Base-by-base conservation (phyloP, 1,284 basidiomycete genomes). In the Rhodotorula sp. region DNA sequence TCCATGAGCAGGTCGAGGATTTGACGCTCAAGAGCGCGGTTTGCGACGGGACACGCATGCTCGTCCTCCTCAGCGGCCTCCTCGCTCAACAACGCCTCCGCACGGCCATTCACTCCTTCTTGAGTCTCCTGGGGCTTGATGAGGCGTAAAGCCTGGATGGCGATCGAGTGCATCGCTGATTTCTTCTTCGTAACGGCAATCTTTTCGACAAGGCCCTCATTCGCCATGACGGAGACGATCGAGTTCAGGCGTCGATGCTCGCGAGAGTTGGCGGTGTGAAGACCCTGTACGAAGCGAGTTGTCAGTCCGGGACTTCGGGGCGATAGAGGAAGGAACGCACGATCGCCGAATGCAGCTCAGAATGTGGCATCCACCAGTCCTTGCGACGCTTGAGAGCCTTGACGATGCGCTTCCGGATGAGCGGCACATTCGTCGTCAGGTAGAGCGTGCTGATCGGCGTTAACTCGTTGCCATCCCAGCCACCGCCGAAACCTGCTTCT, bases 221-320 rank as follows among this genome's bases (percentile, higher is more conserved):
- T 84, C 47, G 89, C 84, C 74, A 92, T 82, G 72, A 89, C 88
- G 1, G 86, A 85, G 52, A 92, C 81, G 39, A 90, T 84, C 55
- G 84, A 85, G 75, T 86, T 86, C 77, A 92, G 90, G 76, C 91
- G 90, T 10, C 90, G 85, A 29, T 90, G 84, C 75, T 91, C 88
- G 8, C 85, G 86, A 77, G 87, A 87, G 1, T 85, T 86, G 29
- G 63, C 60, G 17, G 52, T 19, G 51, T 68, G 65, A n/a, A 74
- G 60, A 11, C 73, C 73, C 73, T 74, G 62, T 22, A 24, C 4
- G 47, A 48, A 34, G 39, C 15, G 19, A 24, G 19, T 11, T 24
- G 34, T 46, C 20, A 48, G 24, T 19, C 29, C 29, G 44, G 22
- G 47, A 29, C n/a, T 2, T 36, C 6, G 49, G 24, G 20, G 39